Conservation (phyloP, 2,329 filamentous ascomycete species). For the Domatiomyces catenatus region DNA sequence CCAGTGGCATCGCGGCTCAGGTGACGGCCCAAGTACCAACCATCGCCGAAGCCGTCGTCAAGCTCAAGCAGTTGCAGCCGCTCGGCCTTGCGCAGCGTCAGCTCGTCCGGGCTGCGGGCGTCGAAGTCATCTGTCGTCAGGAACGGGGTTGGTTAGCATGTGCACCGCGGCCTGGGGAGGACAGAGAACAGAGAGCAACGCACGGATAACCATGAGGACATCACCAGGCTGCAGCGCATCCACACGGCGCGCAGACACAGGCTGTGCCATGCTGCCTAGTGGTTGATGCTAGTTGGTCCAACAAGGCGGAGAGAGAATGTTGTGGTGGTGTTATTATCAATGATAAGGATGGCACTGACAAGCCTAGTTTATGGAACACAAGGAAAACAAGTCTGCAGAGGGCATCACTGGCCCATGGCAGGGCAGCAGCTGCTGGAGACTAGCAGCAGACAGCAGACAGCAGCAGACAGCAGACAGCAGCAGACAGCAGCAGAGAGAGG, state of each 20-base stretch:
- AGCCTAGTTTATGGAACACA: not conserved
- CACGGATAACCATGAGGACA: conserved; percentile 31
- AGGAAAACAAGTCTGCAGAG: not conserved
- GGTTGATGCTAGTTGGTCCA: not conserved
- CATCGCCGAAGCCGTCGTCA: conserved; percentile 52
- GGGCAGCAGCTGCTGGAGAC: not conserved
- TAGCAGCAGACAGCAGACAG: not conserved
- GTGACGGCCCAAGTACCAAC: conserved; percentile 46
- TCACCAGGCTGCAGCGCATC: conserved; percentile 24
- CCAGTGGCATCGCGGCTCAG: conserved; percentile 27
- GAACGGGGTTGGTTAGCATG: conserved; percentile 4
- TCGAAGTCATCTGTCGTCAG: conserved; percentile 65
- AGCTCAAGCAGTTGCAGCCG: conserved; percentile 48
- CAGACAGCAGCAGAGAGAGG: not conserved
- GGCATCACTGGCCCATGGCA: not conserved
- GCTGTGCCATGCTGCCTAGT: conserved; percentile 20
- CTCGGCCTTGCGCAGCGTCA: conserved; percentile 66
- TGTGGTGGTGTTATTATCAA: not conserved
- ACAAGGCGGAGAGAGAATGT: not conserved
- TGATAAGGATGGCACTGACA: not conserved
- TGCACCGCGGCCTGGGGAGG: not conserved
- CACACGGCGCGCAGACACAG: conserved; percentile 22
- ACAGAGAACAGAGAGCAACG: conserved; percentile 16
- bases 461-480: not conserved
- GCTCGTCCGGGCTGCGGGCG: conserved; percentile 81